Conservation (phyloP, 176 grass and related monocot genomes). For the Echinochloa phyllopogon region DNA sequence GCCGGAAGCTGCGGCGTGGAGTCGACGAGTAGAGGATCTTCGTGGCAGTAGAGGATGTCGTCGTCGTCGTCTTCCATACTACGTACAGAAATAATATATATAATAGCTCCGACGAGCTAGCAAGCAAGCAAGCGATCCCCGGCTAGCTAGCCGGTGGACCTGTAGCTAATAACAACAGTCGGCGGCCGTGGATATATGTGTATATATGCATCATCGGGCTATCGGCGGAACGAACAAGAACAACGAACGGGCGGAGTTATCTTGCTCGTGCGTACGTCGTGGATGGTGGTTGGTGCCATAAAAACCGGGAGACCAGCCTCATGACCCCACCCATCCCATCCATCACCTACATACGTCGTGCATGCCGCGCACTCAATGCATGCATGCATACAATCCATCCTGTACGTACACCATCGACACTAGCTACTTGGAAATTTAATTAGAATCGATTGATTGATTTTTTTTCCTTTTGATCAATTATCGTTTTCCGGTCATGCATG, state of each 20-base stretch:
- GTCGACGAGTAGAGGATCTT: conserved; percentile 46
- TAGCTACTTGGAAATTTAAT: not conserved
- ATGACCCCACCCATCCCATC: not conserved
- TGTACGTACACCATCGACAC: not conserved
- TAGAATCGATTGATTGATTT: not conserved
- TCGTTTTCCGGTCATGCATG: too few relatives aligned
- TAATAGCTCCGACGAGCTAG: too few relatives aligned
- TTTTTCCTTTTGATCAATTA: too few relatives aligned
- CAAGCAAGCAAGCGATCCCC: too few relatives aligned
- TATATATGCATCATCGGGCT: too few relatives aligned
- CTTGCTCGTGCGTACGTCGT: conserved; percentile 33
- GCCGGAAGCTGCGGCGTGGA: not conserved
- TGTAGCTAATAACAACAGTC: too few relatives aligned
- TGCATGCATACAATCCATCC: not conserved
- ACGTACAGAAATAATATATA: too few relatives aligned
- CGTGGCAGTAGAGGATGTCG: conserved; percentile 53
- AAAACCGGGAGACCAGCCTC: conserved; percentile 16
- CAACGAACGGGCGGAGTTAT: too few relatives aligned
- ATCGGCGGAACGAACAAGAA: too few relatives aligned
- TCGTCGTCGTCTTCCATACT: too few relatives aligned
- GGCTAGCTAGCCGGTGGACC: too few relatives aligned
- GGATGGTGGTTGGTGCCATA: conserved; percentile 51
- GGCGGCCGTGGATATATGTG: not conserved
- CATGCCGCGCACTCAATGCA: not conserved
- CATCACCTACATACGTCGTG: not conserved